Conservation (phyloP, 2,329 filamentous ascomycete genomes). For the Stromatinia cepivora region DNA sequence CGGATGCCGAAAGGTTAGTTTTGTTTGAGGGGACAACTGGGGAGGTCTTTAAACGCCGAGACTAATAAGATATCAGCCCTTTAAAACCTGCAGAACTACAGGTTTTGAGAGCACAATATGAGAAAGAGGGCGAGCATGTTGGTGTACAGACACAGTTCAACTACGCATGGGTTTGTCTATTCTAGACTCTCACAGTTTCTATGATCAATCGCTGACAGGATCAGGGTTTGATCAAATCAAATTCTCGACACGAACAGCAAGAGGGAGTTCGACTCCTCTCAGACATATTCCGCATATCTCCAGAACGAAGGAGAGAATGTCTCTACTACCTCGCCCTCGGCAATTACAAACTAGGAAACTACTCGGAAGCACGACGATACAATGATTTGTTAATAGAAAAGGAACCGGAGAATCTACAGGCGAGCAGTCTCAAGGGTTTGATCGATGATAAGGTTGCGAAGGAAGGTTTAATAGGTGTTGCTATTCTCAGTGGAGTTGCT, state of each 20-base stretch:
- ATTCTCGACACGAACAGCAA: constrained; percentile 81
- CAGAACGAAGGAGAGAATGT: constrained; percentile 92
- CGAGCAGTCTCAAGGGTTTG: constrained; percentile 77
- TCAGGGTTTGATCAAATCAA: constrained; percentile 93
- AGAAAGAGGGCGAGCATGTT: constrained; percentile 96
- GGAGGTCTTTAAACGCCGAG: neutral
- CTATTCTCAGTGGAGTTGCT: constrained; percentile 89
- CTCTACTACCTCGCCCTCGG: constrained; percentile 97
- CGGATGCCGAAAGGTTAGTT: constrained; percentile 88
- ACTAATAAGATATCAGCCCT: constrained; percentile 57
- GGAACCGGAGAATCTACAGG: constrained; percentile 89
- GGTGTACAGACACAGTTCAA: constrained; percentile 99
- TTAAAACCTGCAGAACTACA: constrained; percentile 89
- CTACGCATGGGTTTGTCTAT: constrained; percentile 82
- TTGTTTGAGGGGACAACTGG: neutral
- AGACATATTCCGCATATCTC: constrained; percentile 92
- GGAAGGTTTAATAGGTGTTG: constrained; percentile 90
- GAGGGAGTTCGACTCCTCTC: constrained; percentile 89
- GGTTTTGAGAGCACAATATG: constrained; percentile 90
- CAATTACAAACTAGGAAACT: constrained; percentile 98
- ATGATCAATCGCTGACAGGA: constrained; percentile 1
- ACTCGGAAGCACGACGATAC: constrained; percentile 89
- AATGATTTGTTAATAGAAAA: constrained; percentile 90
- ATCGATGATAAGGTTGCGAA: constrained; percentile 96
- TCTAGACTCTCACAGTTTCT: neutral